phyloP scores from a whole-genome alignment of 805 yeast species.

The Kluyveromyces siamensis region DNA sequence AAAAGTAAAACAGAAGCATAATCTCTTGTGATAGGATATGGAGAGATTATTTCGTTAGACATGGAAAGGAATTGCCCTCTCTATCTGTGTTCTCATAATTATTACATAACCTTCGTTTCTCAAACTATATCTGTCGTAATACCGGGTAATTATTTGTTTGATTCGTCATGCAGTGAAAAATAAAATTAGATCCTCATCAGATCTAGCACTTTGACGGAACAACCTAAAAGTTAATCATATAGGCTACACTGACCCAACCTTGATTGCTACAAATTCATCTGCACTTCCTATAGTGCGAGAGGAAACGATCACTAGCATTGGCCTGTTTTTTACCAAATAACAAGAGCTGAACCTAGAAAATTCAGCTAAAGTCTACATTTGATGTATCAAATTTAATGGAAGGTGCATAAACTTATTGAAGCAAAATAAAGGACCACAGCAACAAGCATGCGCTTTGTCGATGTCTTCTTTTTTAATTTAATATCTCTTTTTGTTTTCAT shows the following conservation, averaged over 20 bases:
- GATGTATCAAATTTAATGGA: background rate
- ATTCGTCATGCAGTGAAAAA: background rate
- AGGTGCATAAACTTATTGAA: background rate
- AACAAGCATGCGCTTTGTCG: background rate
- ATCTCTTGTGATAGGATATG: too few species aligned
- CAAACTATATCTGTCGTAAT: background rate
- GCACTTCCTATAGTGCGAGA: background rate
- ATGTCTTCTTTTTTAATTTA: too few species aligned
- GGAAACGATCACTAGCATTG: background rate
- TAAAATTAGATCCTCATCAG: background rate
- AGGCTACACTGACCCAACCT: background rate
- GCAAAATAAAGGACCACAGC: background rate
- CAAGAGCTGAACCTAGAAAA: too few species aligned
- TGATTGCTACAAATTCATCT: background rate
- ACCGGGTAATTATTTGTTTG: background rate
- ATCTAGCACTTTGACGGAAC: background rate
- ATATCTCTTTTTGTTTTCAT: background rate
- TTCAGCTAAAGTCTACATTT: too few species aligned
- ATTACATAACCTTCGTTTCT: background rate
- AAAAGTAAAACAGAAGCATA: conserved; percentile 7
- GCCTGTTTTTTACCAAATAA: too few species aligned
- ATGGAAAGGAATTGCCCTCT: background rate
- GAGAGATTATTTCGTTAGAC: background rate
- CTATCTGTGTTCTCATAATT: background rate
- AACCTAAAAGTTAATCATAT: background rate